Conservation (phyloP, 202 grass and related monocot genomes). For the Saccharum hybrid region DNA sequence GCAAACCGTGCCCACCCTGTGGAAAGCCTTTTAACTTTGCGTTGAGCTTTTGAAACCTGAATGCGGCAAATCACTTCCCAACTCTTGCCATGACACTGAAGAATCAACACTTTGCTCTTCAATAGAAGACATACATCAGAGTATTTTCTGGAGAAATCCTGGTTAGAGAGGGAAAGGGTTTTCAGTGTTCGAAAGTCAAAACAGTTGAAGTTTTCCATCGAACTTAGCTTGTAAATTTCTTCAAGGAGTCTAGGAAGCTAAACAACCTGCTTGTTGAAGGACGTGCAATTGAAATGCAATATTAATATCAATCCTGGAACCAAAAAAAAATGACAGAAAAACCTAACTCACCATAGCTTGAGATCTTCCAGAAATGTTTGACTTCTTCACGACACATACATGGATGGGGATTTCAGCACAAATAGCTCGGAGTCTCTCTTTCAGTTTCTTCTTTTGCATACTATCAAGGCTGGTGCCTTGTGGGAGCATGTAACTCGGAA, state of each 20-base stretch:
- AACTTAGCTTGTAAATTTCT: no score
- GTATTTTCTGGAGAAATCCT: neutral
- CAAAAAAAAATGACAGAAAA: no score
- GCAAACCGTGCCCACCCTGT: constrained; percentile 29
- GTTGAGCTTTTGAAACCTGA: neutral
- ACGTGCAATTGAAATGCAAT: no score
- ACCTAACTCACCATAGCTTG: constrained; percentile 16
- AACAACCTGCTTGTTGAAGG: neutral
- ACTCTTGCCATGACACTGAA: constrained; percentile 5
- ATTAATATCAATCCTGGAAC: no score
- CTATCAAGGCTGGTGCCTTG: no score
- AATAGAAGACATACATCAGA: neutral
- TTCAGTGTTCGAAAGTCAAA: no score
- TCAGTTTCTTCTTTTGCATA: no score
- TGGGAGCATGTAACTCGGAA: no score
- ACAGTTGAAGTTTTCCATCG: neutral
- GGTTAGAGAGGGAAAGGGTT: no score
- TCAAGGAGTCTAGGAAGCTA: neutral
- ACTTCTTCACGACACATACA: constrained; percentile 13
- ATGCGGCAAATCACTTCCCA: neutral
- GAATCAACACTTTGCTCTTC: neutral
- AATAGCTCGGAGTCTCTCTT: constrained; percentile 3
- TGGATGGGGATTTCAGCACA: constrained; percentile 31
- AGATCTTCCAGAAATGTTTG: neutral
- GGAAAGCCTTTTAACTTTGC: neutral